Percentiles rank a stretch among this genome's conserved stretches.
Evolutionary conservation across 441 rosid genomes (phyloP).

Genomic region (Viola pubescens): DNA sequence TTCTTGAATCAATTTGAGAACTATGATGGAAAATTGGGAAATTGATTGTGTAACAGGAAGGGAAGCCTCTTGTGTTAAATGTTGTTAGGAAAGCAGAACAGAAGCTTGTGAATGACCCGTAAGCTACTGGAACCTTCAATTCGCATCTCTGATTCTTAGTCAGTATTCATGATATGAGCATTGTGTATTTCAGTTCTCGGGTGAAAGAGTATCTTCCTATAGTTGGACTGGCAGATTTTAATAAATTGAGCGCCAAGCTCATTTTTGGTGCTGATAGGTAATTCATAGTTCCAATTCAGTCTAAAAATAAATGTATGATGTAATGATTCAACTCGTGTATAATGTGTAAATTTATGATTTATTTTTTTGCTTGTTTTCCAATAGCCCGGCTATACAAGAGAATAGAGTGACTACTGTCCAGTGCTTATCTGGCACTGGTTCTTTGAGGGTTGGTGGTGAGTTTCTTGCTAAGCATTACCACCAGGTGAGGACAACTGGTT

Average conservation of each 20-base stretch:
- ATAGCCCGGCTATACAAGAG: conserved; percentile 77
- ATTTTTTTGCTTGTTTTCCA: neutral
- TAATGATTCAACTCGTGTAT: no score
- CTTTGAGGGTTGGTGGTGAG: conserved; percentile 91
- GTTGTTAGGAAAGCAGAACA: conserved; percentile 91
- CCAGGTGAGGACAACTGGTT: conserved; percentile 35
- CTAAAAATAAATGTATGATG: no score
- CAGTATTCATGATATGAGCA: neutral
- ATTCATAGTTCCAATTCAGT: neutral
- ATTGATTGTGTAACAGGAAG: conserved; percentile 46
- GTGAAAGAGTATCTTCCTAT: conserved; percentile 95
- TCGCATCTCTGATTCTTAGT: neutral
- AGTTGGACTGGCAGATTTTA: conserved; percentile 83
- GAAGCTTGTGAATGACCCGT: conserved; percentile 67
- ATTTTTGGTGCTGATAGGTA: conserved; percentile 84
- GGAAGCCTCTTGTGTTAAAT: conserved; percentile 88
- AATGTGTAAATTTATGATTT: no score
- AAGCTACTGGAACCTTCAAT: neutral
- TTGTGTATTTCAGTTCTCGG: conserved; percentile 39
- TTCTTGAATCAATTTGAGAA: no score
- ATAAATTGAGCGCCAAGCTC: conserved; percentile 92
- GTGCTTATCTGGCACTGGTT: conserved; percentile 97
- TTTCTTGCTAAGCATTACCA: conserved; percentile 88
- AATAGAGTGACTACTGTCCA: conserved; percentile 88
- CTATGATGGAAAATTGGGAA: no score